Base-by-base conservation (phyloP, 2,329 filamentous ascomycete species). In the Epichloe coenophiala region DNA sequence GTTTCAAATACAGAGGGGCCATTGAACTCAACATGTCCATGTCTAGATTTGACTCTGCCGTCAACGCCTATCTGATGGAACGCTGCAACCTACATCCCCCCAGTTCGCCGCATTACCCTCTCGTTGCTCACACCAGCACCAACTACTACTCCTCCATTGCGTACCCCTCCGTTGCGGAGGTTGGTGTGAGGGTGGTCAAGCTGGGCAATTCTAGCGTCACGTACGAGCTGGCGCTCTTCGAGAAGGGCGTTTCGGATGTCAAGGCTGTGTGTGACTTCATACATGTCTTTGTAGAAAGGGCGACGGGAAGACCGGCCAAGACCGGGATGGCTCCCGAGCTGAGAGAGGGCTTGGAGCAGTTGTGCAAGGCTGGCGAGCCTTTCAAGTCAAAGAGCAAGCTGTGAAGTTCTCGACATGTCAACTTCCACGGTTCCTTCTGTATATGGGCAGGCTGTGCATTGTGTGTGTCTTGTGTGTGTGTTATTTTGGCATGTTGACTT, bases 221-320 rank as follows among this genome's bases (percentile, higher is more conserved):
- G 12, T 97, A 95, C 62, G 91, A 97, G 63, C 80, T 95, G 52
- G 93, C 82, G 0, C 75, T 97, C 1, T 97, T 96, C 60, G 83
- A 88, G 62, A 75, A 78, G 53, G 87, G 84, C 0, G 70, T 82
- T 2, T 80, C 87, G 1, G 71, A 77, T 19, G 87, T 93, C 9
- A 88, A 85, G 62, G 88, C 88, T 11, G 88, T 95, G 1, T 89
- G 89, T 1, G 84, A 86, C 58, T 89, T 93, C 62, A 77, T 88
- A 13, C 90, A 95, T 63, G 88, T 95, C 11, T 95, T 91, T 69
- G 86, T 94, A n/a, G 80, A 90, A 53, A 76, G 86, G 48, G 74
- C 75, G 38, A 84, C 78, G 15, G 80, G 83, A 56, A 77, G 81
- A 53, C 86, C 88, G n/a, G 76, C 73, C 23, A 66, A 71, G 31